Conservation (phyloP, 2,329 filamentous ascomycete species). For the Aspergillus sp. region DNA sequence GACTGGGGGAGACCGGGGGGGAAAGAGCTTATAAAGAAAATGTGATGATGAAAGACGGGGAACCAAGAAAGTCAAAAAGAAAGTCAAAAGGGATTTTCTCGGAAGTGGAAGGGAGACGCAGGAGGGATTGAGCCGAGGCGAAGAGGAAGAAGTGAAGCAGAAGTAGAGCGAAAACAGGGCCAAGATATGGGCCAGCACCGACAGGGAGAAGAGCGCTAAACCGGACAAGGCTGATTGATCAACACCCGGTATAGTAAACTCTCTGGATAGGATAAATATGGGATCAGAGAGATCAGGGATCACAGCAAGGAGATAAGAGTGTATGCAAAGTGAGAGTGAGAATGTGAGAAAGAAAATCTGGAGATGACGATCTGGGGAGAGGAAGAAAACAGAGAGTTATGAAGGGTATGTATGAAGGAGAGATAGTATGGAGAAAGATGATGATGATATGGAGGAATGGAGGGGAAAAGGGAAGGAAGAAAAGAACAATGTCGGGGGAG, state of each 20-base stretch:
- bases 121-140: constrained; percentile 9
- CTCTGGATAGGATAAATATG: constrained; percentile 14
- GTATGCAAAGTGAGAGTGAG: constrained; percentile 5
- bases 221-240: not conserved
- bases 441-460: constrained; percentile 6
- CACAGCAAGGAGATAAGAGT: constrained; percentile 11
- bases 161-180: not conserved
- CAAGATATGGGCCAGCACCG: not conserved
- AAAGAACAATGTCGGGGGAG: constrained; percentile 19
- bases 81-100: constrained; percentile 3
- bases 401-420: not conserved
- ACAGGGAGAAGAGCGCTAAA: not conserved
- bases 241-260: not conserved
- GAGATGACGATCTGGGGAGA: constrained; percentile 20
- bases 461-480: constrained; percentile 18
- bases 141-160: not conserved
- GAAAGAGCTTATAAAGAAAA: not conserved
- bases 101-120: constrained; percentile 5
- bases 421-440: constrained; percentile 10
- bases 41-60: constrained; percentile 8
- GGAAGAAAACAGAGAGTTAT: constrained; percentile 7
- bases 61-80: constrained; percentile 9
- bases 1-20: constrained; percentile 5
- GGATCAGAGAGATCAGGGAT: constrained; percentile 20
- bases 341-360: constrained; percentile 16